Evolutionary conservation across 139 green algal genomes (phyloP).

Genomic region (Chlamydomonas urium): DNA sequence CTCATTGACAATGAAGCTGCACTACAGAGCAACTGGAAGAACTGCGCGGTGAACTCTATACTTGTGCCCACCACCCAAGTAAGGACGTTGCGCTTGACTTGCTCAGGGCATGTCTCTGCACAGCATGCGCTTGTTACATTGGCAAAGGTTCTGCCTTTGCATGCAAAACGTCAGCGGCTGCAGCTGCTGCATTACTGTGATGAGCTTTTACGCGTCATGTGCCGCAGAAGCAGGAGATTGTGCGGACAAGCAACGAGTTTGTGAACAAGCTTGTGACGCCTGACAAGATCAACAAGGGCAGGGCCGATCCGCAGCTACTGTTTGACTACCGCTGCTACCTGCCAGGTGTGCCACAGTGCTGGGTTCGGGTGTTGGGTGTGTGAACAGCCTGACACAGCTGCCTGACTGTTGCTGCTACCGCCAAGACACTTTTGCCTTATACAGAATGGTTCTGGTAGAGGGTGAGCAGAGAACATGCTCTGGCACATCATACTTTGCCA

Average conservation of each 20-base stretch:
- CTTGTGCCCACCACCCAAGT: conserved; percentile 39
- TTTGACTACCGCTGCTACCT: conserved; percentile 29
- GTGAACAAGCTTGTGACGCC: conserved; percentile 5
- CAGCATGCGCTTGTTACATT: too few species aligned
- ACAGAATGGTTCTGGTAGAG: too few species aligned
- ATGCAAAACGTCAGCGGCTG: too few species aligned
- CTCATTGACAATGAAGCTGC: conserved; percentile 56
- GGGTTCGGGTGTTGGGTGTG: not conserved
- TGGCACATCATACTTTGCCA: not conserved
- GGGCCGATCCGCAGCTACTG: conserved; percentile 19
- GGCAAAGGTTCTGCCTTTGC: too few species aligned
- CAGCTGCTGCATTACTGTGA: too few species aligned
- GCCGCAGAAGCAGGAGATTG: conserved; percentile 19
- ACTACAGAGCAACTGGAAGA: conserved; percentile 36
- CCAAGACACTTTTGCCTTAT: too few species aligned
- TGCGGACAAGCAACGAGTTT: conserved; percentile 10
- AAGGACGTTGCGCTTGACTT: too few species aligned
- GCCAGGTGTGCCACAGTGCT: not conserved
- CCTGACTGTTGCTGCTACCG: not conserved
- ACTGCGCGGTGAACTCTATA: conserved; percentile 41
- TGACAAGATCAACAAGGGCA: not conserved
- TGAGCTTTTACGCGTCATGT: too few species aligned
- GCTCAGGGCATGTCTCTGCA: too few species aligned
- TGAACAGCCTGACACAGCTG: not conserved
- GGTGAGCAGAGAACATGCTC: too few species aligned